Conservation (phyloP, 768 basidiomycete species). For the Pulveroboletus sp. region DNA sequence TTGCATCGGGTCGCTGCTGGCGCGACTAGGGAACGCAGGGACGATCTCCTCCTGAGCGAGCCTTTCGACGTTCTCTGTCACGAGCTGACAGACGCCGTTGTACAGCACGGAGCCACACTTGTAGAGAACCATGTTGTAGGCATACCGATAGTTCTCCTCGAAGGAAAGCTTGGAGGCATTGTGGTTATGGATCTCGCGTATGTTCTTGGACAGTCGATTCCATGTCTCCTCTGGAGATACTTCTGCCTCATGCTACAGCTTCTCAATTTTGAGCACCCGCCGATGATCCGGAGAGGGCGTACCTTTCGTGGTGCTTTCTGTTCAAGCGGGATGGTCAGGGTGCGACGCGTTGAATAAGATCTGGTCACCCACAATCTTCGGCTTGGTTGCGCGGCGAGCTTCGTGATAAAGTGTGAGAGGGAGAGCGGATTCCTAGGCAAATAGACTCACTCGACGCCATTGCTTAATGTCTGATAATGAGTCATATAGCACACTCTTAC, state of each 20-base stretch:
- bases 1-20: conserved; percentile 63
- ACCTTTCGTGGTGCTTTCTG: conserved; percentile 50
- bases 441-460: conserved; percentile 31
- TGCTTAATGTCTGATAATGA: conserved; percentile 8
- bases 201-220: conserved; percentile 75
- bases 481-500: conserved; percentile 10
- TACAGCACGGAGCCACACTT: conserved; percentile 85
- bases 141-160: conserved; percentile 92
- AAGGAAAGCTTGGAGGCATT: conserved; percentile 86
- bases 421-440: background rate
- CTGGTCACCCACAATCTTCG: conserved; percentile 39
- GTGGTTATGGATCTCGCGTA: conserved; percentile 92
- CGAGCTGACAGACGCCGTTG: conserved; percentile 73
- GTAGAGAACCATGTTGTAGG: conserved; percentile 89
- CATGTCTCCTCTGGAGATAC: conserved; percentile 83
- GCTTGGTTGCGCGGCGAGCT: conserved; percentile 35
- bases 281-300: conserved; percentile 10
- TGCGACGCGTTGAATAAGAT: conserved; percentile 16
- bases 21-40: conserved; percentile 78
- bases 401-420: conserved; percentile 11
- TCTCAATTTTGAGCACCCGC: background rate
- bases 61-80: conserved; percentile 76
- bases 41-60: conserved; percentile 74
- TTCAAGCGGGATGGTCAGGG: conserved; percentile 16
- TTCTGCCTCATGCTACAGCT: conserved; percentile 61